Evolutionary conservation across 2,329 filamentous ascomycete species (phyloP).

Genomic region (Plectosphaerella plurivora): DNA sequence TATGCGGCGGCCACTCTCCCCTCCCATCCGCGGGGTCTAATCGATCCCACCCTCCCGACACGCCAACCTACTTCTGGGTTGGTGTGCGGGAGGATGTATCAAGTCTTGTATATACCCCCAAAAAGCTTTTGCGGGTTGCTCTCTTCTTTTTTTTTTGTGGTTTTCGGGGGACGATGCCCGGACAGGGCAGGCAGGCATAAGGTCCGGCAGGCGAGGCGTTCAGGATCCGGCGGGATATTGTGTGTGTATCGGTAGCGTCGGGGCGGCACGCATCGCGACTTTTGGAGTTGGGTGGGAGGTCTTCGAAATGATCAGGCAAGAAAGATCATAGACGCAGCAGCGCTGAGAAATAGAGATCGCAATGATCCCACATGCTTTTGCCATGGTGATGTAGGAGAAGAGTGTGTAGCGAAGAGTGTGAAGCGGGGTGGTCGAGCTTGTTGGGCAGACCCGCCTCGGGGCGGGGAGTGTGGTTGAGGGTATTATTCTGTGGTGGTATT

Average conservation of each 20-base stretch:
- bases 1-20: slow-evolving; percentile 4
- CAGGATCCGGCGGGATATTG: background rate
- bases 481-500: no score
- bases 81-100: background rate
- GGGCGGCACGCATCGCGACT: background rate
- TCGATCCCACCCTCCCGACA: no score
- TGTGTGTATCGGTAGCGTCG: background rate
- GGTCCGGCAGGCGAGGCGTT: slow-evolving; percentile 2
- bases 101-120: slow-evolving; percentile 2
- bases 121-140: background rate
- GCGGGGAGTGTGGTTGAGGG: no score
- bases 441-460: no score
- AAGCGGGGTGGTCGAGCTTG: no score
- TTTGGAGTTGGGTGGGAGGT: background rate
- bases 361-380: no score
- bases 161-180: background rate
- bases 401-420: no score
- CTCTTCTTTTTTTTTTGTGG: background rate
- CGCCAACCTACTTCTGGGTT: background rate
- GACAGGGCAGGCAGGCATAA: slow-evolving; percentile 1
- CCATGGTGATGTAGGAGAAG: no score
- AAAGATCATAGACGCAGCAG: slow-evolving; percentile 1
- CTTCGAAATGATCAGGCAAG: background rate
- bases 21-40: background rate
- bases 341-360: background rate